Evolutionary conservation across 805 yeast species (phyloP), one percentile per base, ranked within the genome.

Genomic region (Zygoascus biomembranicola): DNA sequence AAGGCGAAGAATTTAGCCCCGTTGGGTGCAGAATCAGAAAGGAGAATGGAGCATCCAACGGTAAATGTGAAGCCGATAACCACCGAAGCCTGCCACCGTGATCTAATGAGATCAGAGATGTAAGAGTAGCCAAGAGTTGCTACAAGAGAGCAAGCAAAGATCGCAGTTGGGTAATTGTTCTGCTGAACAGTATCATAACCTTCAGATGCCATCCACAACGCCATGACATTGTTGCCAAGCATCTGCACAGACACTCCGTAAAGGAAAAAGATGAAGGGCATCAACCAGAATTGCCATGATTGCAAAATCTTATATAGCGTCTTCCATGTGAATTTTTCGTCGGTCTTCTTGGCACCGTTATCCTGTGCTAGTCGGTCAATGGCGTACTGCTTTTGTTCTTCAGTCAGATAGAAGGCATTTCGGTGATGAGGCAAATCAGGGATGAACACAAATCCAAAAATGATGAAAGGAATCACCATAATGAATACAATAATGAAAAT

Each of bases 401-500:
- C 55, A 28, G 47, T 44, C 41, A 57, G 47, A 26, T 48, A 57
- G 55, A 55, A 57, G 32, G 51, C 42, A 31, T 55, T 31, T 28
- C 52, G 39, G 44, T 51, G 14, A 41, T 43, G 43, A 5, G 59
- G 59, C 23, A 57, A 47, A 31, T 49, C 60, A 4, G 60, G 60
- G 31, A 57, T 23, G 4, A 43, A 53, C 18, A 50, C 16, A 37
- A 51, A 49, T 3, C 60, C 60, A 18, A 45, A 46, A 13, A 46
- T 31, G 6, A 47, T 48, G 16, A 57, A 42, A 1, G 60, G 60
- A 14, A 49, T 37, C 1, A 55, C 52, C 32, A 57, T 31, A 14
- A 55, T 47, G 41, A 52, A 52, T 13, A 44, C 60, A 44, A 81
- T 69, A 52, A 80, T 69, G 62, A 73, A 80, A 57, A 81, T 76